Evolutionary conservation across 2,329 filamentous ascomycete genomes (phyloP).

Genomic region (Pseudogymnoascus sp.): DNA sequence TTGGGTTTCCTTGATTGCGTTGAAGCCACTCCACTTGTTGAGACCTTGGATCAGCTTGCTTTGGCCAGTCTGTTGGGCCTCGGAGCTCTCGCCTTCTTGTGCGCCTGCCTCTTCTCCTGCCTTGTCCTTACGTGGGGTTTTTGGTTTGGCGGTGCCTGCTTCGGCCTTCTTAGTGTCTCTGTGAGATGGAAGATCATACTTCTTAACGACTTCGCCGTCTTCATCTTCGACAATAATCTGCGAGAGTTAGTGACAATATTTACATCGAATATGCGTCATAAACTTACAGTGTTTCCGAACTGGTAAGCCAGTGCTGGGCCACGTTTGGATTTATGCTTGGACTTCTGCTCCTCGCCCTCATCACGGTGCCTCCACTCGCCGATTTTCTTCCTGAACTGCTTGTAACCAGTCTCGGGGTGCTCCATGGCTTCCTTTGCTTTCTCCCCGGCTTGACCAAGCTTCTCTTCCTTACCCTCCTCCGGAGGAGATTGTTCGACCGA

Average conservation of each 20-base stretch:
- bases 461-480: constrained; percentile 22
- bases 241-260: neutral
- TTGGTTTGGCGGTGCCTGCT: constrained; percentile 39
- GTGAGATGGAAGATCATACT: constrained; percentile 64
- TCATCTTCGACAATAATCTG: constrained; percentile 83
- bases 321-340: constrained; percentile 43
- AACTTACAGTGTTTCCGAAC: constrained; percentile 68
- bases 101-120: constrained; percentile 36
- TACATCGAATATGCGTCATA: neutral
- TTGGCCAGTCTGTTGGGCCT: constrained; percentile 16
- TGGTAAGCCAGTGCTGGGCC: constrained; percentile 79
- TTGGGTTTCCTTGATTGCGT: constrained; percentile 17
- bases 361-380: constrained; percentile 32
- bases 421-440: constrained; percentile 22
- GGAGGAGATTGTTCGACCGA: constrained; percentile 49
- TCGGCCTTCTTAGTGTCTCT: constrained; percentile 36
- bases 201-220: constrained; percentile 79
- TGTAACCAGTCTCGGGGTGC: constrained; percentile 24
- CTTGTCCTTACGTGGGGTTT: constrained; percentile 41
- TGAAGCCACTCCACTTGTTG: constrained; percentile 26
- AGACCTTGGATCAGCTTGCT: constrained; percentile 2
- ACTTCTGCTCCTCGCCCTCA: constrained; percentile 32
- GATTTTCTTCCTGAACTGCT: constrained; percentile 20
- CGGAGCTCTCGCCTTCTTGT: constrained; percentile 35
- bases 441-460: constrained; percentile 25